A percentile compares a stretch with the other conserved stretches of the same genome.
phyloP scores from a whole-genome alignment of 352 stramenopile genomes.

The Phytophthora ohioensis region DNA sequence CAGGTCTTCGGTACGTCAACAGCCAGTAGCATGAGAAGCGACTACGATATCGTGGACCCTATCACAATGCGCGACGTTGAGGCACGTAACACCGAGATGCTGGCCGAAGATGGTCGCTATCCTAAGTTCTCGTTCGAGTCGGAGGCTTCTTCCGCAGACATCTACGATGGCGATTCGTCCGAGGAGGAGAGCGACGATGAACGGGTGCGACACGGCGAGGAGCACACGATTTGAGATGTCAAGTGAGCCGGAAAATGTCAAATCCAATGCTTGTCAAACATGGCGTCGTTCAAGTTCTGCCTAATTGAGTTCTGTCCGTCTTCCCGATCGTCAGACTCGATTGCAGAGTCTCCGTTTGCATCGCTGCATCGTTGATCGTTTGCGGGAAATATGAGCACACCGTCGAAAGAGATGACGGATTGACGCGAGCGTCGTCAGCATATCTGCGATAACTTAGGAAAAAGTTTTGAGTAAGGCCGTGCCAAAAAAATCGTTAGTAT shows the following conservation, averaged over 20 bases:
- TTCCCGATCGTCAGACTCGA: conserved; percentile 12
- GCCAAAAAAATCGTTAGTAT: conserved; percentile 30
- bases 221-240: conserved; percentile 45
- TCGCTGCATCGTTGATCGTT: conserved; percentile 21
- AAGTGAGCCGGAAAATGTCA: conserved; percentile 27
- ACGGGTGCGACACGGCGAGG: conserved; percentile 24
- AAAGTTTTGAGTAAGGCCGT: conserved; percentile 34
- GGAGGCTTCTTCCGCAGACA: conserved; percentile 36
- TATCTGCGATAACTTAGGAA: conserved; percentile 19
- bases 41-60: conserved; percentile 83
- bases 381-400: conserved; percentile 38
- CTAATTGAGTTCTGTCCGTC: conserved; percentile 7
- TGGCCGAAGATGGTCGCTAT: conserved; percentile 67
- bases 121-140: conserved; percentile 74
- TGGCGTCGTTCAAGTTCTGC: conserved; percentile 29
- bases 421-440: conserved; percentile 3
- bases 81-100: conserved; percentile 72
- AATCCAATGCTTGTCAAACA: conserved; percentile 32
- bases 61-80: conserved; percentile 63
- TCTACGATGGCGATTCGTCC: conserved; percentile 43
- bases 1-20: conserved; percentile 36
- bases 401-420: conserved; percentile 20
- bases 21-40: conserved; percentile 55
- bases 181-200: conserved; percentile 39
- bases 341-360: conserved; percentile 36